Conservation (phyloP, 2,329 filamentous ascomycete species). For the Neurospora sp. region DNA sequence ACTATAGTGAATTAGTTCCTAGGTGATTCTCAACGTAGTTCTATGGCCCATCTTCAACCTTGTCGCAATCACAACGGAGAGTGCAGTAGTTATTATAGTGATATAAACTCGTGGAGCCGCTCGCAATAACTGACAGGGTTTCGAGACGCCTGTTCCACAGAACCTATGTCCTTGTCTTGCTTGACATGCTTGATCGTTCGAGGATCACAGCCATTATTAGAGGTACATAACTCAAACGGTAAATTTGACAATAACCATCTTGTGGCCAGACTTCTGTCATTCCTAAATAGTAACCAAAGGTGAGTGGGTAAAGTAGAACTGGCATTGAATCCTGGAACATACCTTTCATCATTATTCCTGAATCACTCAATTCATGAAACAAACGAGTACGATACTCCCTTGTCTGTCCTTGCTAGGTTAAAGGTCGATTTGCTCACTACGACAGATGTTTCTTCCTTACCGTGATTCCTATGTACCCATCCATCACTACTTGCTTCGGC, state of each 20-base stretch:
- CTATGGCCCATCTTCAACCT: not conserved
- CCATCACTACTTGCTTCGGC: not conserved
- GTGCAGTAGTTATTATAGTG: not conserved
- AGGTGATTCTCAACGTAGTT: not conserved
- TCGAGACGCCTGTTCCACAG: not conserved
- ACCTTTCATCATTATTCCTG: not conserved
- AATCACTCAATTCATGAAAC: not conserved
- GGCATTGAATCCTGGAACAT: not conserved
- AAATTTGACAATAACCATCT: not conserved
- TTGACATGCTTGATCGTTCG: not conserved
- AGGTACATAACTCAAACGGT: not conserved
- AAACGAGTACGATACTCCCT: not conserved
- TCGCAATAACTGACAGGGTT: not conserved
- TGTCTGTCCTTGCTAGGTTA: not conserved
- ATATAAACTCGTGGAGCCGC: not conserved
- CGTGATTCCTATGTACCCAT: not conserved
- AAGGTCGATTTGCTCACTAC: not conserved
- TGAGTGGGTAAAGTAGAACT: not conserved
- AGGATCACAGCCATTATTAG: not conserved
- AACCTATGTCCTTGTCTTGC: not conserved
- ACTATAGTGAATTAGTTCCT: too few species aligned
- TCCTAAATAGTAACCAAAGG: not conserved
- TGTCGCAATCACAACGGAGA: not conserved
- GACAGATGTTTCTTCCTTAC: not conserved
- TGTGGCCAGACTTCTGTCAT: not conserved